Evolutionary conservation across 2,329 filamentous ascomycete species (phyloP).

Genomic region (Trichoderma sp.): DNA sequence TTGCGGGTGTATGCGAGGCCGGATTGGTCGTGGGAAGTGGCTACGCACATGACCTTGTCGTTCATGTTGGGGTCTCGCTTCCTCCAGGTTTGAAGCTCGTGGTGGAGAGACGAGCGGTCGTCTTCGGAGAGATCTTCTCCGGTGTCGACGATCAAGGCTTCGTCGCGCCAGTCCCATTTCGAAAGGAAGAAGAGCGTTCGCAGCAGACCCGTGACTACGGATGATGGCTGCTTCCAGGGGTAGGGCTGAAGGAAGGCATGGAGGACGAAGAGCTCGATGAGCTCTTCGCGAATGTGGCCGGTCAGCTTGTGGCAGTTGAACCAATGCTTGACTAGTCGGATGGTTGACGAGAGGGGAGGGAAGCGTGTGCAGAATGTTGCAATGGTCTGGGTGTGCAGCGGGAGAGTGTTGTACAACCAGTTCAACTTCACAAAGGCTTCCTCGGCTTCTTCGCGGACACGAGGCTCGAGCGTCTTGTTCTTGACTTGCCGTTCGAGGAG

Average conservation of each 20-base stretch:
- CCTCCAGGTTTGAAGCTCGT: slow-evolving; percentile 78
- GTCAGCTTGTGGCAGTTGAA: slow-evolving; percentile 78
- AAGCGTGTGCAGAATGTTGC: slow-evolving; percentile 77
- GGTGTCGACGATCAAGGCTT: slow-evolving; percentile 74
- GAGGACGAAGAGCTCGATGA: slow-evolving; percentile 79
- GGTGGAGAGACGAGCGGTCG: slow-evolving; percentile 61
- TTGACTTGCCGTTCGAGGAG: slow-evolving; percentile 76
- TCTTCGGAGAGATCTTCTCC: slow-evolving; percentile 60
- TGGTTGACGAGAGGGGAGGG: slow-evolving; percentile 74
- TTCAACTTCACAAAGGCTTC: slow-evolving; percentile 68
- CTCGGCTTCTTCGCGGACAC: slow-evolving; percentile 65
- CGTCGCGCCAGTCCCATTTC: slow-evolving; percentile 86
- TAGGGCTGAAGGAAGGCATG: slow-evolving; percentile 77
- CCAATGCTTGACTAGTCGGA: slow-evolving; percentile 87
- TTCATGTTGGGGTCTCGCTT: slow-evolving; percentile 88
- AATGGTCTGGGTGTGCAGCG: slow-evolving; percentile 78
- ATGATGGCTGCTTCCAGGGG: slow-evolving; percentile 76
- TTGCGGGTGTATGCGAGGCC: slow-evolving; percentile 77
- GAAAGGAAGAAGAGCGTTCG: slow-evolving; percentile 77
- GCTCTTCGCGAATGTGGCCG: slow-evolving; percentile 71
- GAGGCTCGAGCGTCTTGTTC: slow-evolving; percentile 65
- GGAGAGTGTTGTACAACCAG: slow-evolving; percentile 67
- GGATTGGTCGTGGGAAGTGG: slow-evolving; percentile 72
- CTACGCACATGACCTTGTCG: slow-evolving; percentile 74
- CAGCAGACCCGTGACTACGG: slow-evolving; percentile 74